phyloP scores from a whole-genome alignment of 2,329 filamentous ascomycete genomes.

The Knoxdaviesia capensis region DNA sequence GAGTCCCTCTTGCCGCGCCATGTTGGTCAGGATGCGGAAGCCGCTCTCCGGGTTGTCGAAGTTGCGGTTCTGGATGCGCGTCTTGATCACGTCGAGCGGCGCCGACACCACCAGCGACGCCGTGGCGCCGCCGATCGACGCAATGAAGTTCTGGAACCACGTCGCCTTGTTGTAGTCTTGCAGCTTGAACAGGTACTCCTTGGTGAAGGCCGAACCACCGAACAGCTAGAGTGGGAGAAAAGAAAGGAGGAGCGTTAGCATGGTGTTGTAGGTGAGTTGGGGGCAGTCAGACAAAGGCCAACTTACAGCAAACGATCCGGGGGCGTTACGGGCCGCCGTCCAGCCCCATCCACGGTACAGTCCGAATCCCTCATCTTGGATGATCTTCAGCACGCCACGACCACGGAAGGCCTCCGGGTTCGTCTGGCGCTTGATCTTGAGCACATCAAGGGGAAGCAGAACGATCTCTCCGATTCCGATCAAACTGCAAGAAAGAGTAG shows the following conservation, averaged over 20 bases:
- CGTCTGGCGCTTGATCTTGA: conserved; percentile 99
- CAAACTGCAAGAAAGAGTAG: conserved; percentile 30
- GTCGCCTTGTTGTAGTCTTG: conserved; percentile 86
- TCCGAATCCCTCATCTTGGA: conserved; percentile 85
- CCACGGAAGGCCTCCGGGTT: conserved; percentile 97
- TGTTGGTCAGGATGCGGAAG: conserved; percentile 77
- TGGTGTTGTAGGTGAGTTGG: conserved; percentile 6
- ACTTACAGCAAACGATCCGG: conserved; percentile 85
- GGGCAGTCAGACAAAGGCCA: background rate
- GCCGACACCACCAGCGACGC: conserved; percentile 94
- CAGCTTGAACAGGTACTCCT: conserved; percentile 84
- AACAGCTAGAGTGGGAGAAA: conserved; percentile 45
- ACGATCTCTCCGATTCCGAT: conserved; percentile 97
- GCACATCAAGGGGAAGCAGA: conserved; percentile 80
- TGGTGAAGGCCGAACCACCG: conserved; percentile 89
- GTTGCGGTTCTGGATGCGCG: conserved; percentile 93
- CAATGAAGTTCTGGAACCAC: conserved; percentile 94
- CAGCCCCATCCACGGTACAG: conserved; percentile 93
- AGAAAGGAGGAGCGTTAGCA: background rate
- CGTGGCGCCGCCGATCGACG: conserved; percentile 84
- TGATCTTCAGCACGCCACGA: conserved; percentile 73
- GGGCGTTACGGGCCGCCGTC: conserved; percentile 93
- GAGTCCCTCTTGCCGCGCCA: conserved; percentile 78
- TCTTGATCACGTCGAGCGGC: conserved; percentile 94
- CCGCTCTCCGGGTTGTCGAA: conserved; percentile 95